Evolutionary conservation across 345 rosid genomes (phyloP), one percentile per base, ranked within the genome.

Genomic region (Eucalyptus polybractea): DNA sequence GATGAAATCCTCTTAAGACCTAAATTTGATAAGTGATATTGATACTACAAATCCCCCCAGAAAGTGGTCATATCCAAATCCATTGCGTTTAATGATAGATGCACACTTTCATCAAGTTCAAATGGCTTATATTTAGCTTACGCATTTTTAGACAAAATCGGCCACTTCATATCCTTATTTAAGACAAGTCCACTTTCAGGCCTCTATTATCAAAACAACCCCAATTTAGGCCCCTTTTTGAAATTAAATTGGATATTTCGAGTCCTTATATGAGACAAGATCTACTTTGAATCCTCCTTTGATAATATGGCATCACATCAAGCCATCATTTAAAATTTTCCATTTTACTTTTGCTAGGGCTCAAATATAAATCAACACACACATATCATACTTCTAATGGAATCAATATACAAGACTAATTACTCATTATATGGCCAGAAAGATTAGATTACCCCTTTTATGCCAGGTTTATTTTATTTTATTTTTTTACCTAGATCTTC

Each of bases 101-200:
- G 62, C 62, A 56, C 62, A 9, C 27, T 0, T 24, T 56, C 62
- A 56, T 56, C 27, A 24, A 56, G 62, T 56, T 56, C 4, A 1
- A 56, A 56, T 17, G 27, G 60, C 25, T 56, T 56, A 56, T 56
- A 22, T 22, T 56, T 24, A 56, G 27, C 60, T 56, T 56, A 56
- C 13, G 2, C 27, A 22, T 9, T 56, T 56, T 56, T 21, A 56
- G 62, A 56, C 62, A 56, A 56, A 54, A 24, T 56, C 1, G 0
- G 62, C 3, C 27, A 2, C 0, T 56, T 56, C 27, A 56, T 22
- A 56, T 56, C 27, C 1, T 56, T 24, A 4, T 56, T 22, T 21
- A 8, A 54, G 27, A 56, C 62, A 56, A 56, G 12, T 56, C 62
- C 27, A 24, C 62, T 56, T 8, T 8, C 6, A 0, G 0, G 29